phyloP scores from a whole-genome alignment of 2,329 filamentous ascomycete species.

The Colletotrichum kahawae region DNA sequence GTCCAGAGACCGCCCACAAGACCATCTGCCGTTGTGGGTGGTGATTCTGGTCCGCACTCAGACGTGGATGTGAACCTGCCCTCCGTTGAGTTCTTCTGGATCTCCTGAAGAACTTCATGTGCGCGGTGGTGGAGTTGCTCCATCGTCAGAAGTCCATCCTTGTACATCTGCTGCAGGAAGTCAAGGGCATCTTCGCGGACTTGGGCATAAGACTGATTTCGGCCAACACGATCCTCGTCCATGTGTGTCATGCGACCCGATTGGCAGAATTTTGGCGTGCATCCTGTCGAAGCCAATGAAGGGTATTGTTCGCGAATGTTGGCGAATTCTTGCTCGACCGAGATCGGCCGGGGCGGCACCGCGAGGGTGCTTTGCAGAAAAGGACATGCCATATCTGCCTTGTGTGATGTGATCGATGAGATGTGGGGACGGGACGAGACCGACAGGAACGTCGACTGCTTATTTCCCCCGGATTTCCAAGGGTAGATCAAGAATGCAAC shows the following conservation, averaged over 20 bases:
- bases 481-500: not conserved
- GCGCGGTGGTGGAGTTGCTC: slow-evolving; percentile 12
- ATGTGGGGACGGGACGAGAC: not conserved
- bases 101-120: slow-evolving; percentile 17
- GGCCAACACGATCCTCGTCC: slow-evolving; percentile 18
- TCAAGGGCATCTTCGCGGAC: slow-evolving; percentile 20
- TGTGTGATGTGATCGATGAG: not conserved
- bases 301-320: slow-evolving; percentile 17
- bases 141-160: not conserved
- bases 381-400: slow-evolving; percentile 8
- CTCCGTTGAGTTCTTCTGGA: slow-evolving; percentile 13
- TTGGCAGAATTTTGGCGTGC: slow-evolving; percentile 14
- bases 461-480: not conserved
- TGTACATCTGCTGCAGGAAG: slow-evolving; percentile 18
- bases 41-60: not conserved
- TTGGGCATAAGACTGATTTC: slow-evolving; percentile 17
- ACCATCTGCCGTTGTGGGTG: not conserved
- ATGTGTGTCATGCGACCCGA: slow-evolving; percentile 16
- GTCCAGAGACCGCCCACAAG: slow-evolving; percentile 15
- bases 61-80: slow-evolving; percentile 4
- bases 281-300: slow-evolving; percentile 11
- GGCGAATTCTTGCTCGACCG: slow-evolving; percentile 14
- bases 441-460: not conserved
- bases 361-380: slow-evolving; percentile 13
- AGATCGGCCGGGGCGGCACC: slow-evolving; percentile 7